A percentile compares a stretch with the other conserved stretches of the same genome.
Evolutionary conservation across 2,329 filamentous ascomycete genomes (phyloP).

Genomic region (Neofusicoccum ribis): DNA sequence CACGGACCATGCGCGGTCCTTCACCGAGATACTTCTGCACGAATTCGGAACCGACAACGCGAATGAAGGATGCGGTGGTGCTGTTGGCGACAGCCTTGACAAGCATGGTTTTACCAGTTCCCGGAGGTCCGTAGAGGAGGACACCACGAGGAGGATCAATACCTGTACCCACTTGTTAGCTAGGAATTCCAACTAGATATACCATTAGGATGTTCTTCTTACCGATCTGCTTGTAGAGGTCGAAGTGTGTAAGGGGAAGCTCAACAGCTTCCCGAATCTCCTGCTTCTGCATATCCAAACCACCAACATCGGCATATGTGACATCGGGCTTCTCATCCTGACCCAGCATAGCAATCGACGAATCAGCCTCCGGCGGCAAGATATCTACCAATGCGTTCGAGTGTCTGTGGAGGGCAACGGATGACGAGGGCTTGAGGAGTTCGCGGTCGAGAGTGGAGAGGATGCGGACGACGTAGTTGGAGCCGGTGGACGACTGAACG

Average conservation of each 20-base stretch:
- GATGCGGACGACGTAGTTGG: constrained; percentile 98
- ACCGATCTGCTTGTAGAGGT: constrained; percentile 98
- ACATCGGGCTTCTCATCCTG: constrained; percentile 97
- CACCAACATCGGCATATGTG: constrained; percentile 96
- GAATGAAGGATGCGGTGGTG: constrained; percentile 96
- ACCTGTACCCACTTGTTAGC: constrained; percentile 36
- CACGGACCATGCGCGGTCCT: constrained; percentile 96
- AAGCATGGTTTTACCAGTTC: constrained; percentile 95
- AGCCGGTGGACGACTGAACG: constrained; percentile 96
- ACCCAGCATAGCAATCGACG: constrained; percentile 97
- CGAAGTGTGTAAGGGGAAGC: constrained; percentile 93
- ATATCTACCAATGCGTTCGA: constrained; percentile 99
- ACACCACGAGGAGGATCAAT: constrained; percentile 98
- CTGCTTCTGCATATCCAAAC: constrained; percentile 99
- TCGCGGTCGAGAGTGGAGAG: constrained; percentile 98
- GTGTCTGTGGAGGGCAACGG: constrained; percentile 95
- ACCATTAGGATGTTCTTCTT: constrained; percentile 20
- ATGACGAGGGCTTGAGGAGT: constrained; percentile 95
- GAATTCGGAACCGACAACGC: constrained; percentile 96
- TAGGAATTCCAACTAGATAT: not conserved
- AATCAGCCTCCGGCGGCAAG: constrained; percentile 96
- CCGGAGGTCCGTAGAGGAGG: constrained; percentile 90
- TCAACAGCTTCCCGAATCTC: constrained; percentile 98
- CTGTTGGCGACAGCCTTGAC: constrained; percentile 99
- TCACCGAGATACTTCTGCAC: constrained; percentile 99